Conservation (phyloP, 1,284 basidiomycete genomes). For the Cystobasidium slooffiae region DNA sequence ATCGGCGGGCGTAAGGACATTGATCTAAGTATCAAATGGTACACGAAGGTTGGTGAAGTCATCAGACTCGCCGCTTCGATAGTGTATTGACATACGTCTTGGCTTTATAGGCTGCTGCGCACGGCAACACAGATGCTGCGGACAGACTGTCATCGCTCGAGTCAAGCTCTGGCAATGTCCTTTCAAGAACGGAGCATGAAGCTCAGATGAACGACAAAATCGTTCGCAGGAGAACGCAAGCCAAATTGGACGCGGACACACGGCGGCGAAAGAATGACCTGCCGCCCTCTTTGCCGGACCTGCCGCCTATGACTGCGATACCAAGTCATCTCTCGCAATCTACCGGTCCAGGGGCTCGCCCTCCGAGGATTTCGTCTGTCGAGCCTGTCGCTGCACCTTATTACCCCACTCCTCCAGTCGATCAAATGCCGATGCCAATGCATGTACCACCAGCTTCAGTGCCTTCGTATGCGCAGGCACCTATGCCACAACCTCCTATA, state of each 20-base stretch:
- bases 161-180: slow-evolving; percentile 64
- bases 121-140: slow-evolving; percentile 78
- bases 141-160: slow-evolving; percentile 74
- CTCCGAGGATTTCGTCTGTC: slow-evolving; percentile 17
- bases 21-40: slow-evolving; percentile 71
- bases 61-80: background rate
- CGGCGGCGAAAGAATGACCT: slow-evolving; percentile 31
- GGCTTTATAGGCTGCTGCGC: slow-evolving; percentile 66
- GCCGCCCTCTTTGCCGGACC: background rate
- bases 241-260: slow-evolving; percentile 62
- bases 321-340: slow-evolving; percentile 5
- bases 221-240: slow-evolving; percentile 79
- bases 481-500: slow-evolving; percentile 8
- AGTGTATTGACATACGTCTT: background rate
- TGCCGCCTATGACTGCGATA: slow-evolving; percentile 44
- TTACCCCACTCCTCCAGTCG: too few relatives aligned
- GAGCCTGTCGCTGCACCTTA: slow-evolving; percentile 3
- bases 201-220: slow-evolving; percentile 75
- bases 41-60: slow-evolving; percentile 49
- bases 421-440: background rate
- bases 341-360: background rate
- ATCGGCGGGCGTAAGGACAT: slow-evolving; percentile 67
- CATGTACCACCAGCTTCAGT: background rate
- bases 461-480: background rate
- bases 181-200: slow-evolving; percentile 81